Evolutionary conservation across 768 basidiomycete species (phyloP).

Genomic region (Clitopilus passeckerianus): DNA sequence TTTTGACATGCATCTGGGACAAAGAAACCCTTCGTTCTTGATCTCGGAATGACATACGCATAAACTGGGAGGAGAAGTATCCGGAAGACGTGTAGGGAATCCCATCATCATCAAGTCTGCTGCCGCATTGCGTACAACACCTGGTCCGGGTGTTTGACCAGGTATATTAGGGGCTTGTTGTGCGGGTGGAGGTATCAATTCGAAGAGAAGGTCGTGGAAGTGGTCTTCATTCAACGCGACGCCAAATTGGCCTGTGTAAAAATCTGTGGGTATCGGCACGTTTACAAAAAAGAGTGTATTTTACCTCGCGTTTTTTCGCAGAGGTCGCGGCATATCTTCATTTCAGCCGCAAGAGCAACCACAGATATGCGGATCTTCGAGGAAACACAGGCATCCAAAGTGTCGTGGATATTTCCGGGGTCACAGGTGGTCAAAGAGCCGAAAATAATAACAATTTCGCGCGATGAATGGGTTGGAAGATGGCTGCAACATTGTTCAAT

Average conservation of each 20-base stretch:
- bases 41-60: slow-evolving; percentile 94
- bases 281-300: slow-evolving; percentile 1
- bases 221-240: slow-evolving; percentile 99
- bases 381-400: slow-evolving; percentile 77
- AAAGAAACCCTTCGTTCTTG: slow-evolving; percentile 90
- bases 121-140: slow-evolving; percentile 44
- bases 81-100: slow-evolving; percentile 89
- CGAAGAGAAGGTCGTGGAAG: slow-evolving; percentile 93
- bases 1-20: slow-evolving; percentile 89
- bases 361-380: slow-evolving; percentile 89
- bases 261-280: slow-evolving; percentile 3
- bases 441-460: slow-evolving; percentile 91
- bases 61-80: slow-evolving; percentile 74
- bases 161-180: slow-evolving; percentile 50
- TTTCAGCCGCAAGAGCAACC: slow-evolving; percentile 93
- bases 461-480: slow-evolving; percentile 94
- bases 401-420: slow-evolving; percentile 94
- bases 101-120: slow-evolving; percentile 99
- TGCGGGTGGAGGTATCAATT: slow-evolving; percentile 92
- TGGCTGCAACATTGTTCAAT: slow-evolving; percentile 55
- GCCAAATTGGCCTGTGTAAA: slow-evolving; percentile 67
- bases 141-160: slow-evolving; percentile 35
- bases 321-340: slow-evolving; percentile 94
- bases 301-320: slow-evolving; percentile 89
- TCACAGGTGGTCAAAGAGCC: slow-evolving; percentile 96